Base-by-base conservation (phyloP, 805 yeast species). In the Pichia thaimueangensis region DNA sequence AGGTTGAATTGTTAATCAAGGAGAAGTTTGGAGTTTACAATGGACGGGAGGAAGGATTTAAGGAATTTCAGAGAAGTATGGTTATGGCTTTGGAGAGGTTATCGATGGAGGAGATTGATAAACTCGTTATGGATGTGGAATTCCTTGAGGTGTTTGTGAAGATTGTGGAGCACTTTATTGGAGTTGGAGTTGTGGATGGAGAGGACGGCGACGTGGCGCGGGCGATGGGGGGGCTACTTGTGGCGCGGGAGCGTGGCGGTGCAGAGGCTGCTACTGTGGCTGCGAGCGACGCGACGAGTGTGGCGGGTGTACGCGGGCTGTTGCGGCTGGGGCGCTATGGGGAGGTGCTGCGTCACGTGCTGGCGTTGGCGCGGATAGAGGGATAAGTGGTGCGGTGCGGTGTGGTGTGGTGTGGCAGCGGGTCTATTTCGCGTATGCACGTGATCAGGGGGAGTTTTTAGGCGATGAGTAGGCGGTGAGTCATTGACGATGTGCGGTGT, bases 1-100 rank as follows among this genome's bases (percentile, higher is more conserved):
- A 32, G 4, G 38, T 54, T 9, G 50, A 45, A 15, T 30, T 40
- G 30, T 13, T 40, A 11, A 15, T 40, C 5, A 24, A n/a, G 6
- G 39, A 40, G 20, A 17, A 30, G 19, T 40, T 22, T 24, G 36
- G 38, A 12, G 5, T 27, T 22, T 39, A 12, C n/a, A 21, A 25
- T 13, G 32, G 25, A n/a, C 31, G 31, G 11, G 20, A 19, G 7
- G 22, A 19, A 5, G 29, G 33, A 16, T 30, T 29, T 22, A 8
- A 20, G 8, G 17, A 25, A 15, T 19, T 39, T 3, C 41, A 37
- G 16, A 1, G 23, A 13, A 27, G 11, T 11, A 17, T 39, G 17
- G 31, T n/a, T 12, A 11, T 12, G 8, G 41, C 20, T 7, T 17
- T 37, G 9, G 20, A 30, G 3, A n/a, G 13, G 3, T 13, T 39